Conservation (phyloP, 2,329 filamentous ascomycete genomes). For the Sphaerulina populicola region DNA sequence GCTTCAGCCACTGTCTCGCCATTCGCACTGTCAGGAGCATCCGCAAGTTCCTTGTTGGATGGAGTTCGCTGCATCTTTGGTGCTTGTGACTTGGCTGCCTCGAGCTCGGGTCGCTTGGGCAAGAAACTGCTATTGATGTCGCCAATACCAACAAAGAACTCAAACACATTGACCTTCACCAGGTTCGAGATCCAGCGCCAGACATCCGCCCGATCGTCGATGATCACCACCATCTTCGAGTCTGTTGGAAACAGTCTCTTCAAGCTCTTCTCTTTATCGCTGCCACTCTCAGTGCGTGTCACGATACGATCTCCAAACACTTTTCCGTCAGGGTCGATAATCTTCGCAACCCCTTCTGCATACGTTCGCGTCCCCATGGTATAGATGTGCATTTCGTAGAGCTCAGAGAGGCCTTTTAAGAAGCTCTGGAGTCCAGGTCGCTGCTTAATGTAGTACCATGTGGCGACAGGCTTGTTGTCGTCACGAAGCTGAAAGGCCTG, state of each 20-base stretch:
- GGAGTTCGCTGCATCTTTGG: slow-evolving; percentile 17
- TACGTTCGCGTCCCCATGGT: slow-evolving; percentile 99
- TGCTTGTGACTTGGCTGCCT: slow-evolving; percentile 24
- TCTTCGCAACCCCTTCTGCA: slow-evolving; percentile 79
- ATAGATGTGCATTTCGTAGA: slow-evolving; percentile 96
- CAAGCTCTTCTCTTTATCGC: slow-evolving; percentile 79
- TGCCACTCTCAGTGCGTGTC: slow-evolving; percentile 94
- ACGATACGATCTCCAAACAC: slow-evolving; percentile 92
- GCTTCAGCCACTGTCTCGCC: not conserved
- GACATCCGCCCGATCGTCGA: slow-evolving; percentile 92
- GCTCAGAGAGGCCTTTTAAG: slow-evolving; percentile 62
- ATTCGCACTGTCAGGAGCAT: slow-evolving; percentile 5
- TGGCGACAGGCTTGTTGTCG: slow-evolving; percentile 65
- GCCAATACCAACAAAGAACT: slow-evolving; percentile 96
- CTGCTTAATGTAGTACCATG: slow-evolving; percentile 97
- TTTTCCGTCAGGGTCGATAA: slow-evolving; percentile 81
- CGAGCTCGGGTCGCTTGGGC: slow-evolving; percentile 58
- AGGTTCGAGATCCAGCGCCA: slow-evolving; percentile 91
- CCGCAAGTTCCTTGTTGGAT: slow-evolving; percentile 13
- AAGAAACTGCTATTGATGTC: slow-evolving; percentile 98
- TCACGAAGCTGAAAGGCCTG: slow-evolving; percentile 80
- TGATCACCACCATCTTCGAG: slow-evolving; percentile 98
- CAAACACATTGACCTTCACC: slow-evolving; percentile 89
- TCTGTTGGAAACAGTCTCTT: slow-evolving; percentile 90
- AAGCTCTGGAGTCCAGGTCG: slow-evolving; percentile 79